These are phyloP conservation scores for Annona squamosa DNA, from an alignment of 164 flowering plant species.

Conservation along the genomic window DNA sequence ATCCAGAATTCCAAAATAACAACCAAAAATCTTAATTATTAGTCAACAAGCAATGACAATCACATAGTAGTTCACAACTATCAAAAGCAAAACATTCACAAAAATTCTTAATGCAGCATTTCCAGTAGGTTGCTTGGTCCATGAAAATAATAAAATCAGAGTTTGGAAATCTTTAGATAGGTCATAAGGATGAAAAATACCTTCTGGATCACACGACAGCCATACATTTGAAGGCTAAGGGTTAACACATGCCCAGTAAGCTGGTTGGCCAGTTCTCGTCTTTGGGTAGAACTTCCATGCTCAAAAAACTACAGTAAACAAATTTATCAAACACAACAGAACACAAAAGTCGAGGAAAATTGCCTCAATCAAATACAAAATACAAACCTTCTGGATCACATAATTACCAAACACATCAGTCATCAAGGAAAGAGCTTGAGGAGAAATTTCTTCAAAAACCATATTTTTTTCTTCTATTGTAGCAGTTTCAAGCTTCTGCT, in stretches of 20 bases:
- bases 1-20: too few relatives aligned
- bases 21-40: too few relatives aligned
- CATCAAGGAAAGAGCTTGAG: conserved; percentile 85
- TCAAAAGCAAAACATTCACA: too few relatives aligned
- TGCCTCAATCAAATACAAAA: not conserved
- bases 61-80: too few relatives aligned
- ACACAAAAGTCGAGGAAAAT: not conserved
- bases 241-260: conserved; percentile 63
- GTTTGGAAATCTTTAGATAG: not conserved
- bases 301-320: conserved; percentile 58
- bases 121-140: not conserved
- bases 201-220: conserved; percentile 90
- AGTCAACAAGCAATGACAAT: too few relatives aligned
- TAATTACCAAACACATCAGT: conserved; percentile 99
- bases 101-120: too few relatives aligned
- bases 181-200: conserved; percentile 20
- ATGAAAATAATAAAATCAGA: not conserved
- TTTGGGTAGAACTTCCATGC: conserved; percentile 69
- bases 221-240: conserved; percentile 90
- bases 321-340: conserved; percentile 3
- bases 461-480: conserved; percentile 74
- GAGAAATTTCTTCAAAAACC: conserved; percentile 86
- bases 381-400: conserved; percentile 88
- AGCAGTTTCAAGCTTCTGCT: conserved; percentile 95
- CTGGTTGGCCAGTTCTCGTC: conserved; percentile 70